phyloP scores from a whole-genome alignment of 805 yeast species.

The Ogataea methylovora region DNA sequence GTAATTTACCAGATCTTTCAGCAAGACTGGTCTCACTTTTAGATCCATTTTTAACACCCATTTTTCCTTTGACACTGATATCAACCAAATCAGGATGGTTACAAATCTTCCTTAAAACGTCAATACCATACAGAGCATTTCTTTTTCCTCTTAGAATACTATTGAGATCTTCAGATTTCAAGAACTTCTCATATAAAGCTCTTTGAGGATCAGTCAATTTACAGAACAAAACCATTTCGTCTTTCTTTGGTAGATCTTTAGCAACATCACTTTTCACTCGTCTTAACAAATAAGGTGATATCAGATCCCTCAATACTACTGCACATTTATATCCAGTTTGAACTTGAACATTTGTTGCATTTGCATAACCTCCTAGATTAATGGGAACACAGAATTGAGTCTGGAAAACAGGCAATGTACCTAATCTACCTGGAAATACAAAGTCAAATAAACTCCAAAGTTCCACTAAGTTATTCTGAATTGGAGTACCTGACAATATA shows the following conservation, averaged over 20 bases:
- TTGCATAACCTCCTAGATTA: constrained; percentile 96
- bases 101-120: constrained; percentile 83
- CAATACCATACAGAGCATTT: constrained; percentile 84
- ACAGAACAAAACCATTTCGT: constrained; percentile 91
- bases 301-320: constrained; percentile 76
- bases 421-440: constrained; percentile 88
- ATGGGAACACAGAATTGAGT: constrained; percentile 89
- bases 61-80: constrained; percentile 28
- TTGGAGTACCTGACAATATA: constrained; percentile 92
- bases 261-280: constrained; percentile 93
- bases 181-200: constrained; percentile 62
- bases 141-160: constrained; percentile 70
- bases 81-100: constrained; percentile 88
- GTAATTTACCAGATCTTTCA: constrained; percentile 80
- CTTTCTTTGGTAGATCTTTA: constrained; percentile 84
- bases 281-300: constrained; percentile 82
- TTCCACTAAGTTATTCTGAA: constrained; percentile 87
- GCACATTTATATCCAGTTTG: constrained; percentile 97
- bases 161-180: constrained; percentile 67
- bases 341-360: constrained; percentile 92
- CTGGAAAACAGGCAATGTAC: constrained; percentile 92
- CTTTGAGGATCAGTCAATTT: constrained; percentile 73
- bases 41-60: constrained; percentile 8
- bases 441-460: constrained; percentile 95
- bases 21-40: constrained; percentile 38